These are phyloP conservation scores for Aureobasidium sp. DNA, from an alignment of 2,329 filamentous ascomycete species.

Conservation along the genomic window DNA sequence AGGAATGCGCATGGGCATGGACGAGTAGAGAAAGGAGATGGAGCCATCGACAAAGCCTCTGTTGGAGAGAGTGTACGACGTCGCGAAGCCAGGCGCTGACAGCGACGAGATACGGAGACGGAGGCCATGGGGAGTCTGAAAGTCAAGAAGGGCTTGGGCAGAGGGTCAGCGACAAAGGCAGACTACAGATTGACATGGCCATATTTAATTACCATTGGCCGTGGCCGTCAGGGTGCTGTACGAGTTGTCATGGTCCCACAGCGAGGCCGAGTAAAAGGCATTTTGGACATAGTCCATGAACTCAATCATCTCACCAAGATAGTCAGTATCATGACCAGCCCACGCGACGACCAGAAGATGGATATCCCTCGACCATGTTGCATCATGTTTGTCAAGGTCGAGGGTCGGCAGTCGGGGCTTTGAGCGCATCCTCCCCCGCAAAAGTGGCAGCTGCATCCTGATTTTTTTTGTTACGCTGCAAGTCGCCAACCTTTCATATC, in stretches of 20 bases:
- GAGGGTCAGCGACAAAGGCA: slow-evolving; percentile 1
- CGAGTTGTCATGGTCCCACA: slow-evolving; percentile 88
- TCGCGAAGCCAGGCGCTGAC: slow-evolving; percentile 86
- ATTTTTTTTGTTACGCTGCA: not conserved
- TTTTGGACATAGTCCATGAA: slow-evolving; percentile 97
- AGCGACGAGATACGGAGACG: slow-evolving; percentile 85
- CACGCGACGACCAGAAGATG: not conserved
- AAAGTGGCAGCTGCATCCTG: slow-evolving; percentile 6
- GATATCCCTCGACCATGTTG: not conserved
- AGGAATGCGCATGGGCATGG: slow-evolving; percentile 61
- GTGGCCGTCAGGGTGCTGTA: slow-evolving; percentile 82
- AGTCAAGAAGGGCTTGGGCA: slow-evolving; percentile 69
- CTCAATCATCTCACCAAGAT: slow-evolving; percentile 61
- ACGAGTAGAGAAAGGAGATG: slow-evolving; percentile 94
- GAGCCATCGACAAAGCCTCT: slow-evolving; percentile 91
- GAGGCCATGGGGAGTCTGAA: slow-evolving; percentile 75
- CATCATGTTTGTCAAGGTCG: not conserved
- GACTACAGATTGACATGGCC: not conserved
- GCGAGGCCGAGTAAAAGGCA: slow-evolving; percentile 78
- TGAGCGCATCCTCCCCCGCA: not conserved
- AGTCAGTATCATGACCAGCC: slow-evolving; percentile 9
- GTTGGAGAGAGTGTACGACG: slow-evolving; percentile 84
- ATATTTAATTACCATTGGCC: slow-evolving; percentile 55
- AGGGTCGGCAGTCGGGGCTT: slow-evolving; percentile 7
- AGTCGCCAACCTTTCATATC: not conserved